A percentile compares a stretch with the other conserved stretches of the same genome.
Evolutionary conservation across 2,329 filamentous ascomycete species (phyloP).

Genomic region (Pestalotiopsis sp.): DNA sequence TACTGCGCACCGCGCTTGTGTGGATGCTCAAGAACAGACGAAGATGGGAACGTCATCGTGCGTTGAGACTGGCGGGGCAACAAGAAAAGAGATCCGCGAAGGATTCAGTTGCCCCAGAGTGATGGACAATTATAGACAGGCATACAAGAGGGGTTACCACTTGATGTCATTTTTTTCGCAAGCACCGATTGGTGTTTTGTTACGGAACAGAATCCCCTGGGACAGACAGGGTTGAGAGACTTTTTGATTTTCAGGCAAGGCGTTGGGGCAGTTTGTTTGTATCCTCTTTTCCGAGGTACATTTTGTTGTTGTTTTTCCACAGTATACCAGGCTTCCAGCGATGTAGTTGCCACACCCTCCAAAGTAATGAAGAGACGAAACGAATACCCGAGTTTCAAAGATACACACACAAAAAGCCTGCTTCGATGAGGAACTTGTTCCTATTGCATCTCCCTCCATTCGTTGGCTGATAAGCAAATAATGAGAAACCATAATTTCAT

Average conservation of each 20-base stretch:
- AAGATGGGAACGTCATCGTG: not conserved
- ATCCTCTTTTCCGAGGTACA: not conserved
- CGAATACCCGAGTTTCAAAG: not conserved
- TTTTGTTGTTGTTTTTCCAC: not conserved
- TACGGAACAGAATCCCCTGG: not conserved
- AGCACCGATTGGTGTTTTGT: not conserved
- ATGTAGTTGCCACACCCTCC: not conserved
- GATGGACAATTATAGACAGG: not conserved
- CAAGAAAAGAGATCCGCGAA: not conserved
- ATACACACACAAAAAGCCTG: too few relatives aligned
- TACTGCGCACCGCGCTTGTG: not conserved
- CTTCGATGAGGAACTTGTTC: too few relatives aligned
- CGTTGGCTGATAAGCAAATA: not conserved
- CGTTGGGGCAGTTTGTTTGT: not conserved
- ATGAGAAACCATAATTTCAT: not conserved
- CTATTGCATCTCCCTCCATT: not conserved
- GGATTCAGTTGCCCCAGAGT: not conserved
- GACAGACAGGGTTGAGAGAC: not conserved
- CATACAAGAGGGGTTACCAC: not conserved
- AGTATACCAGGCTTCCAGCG: not conserved
- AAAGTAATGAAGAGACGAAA: not conserved
- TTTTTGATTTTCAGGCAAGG: not conserved
- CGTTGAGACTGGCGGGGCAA: not conserved
- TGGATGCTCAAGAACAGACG: not conserved
- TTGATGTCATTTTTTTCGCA: not conserved